These are phyloP conservation scores for Scytalidium lignicola DNA, from an alignment of 2,329 filamentous ascomycete genomes.

Conservation along the genomic window DNA sequence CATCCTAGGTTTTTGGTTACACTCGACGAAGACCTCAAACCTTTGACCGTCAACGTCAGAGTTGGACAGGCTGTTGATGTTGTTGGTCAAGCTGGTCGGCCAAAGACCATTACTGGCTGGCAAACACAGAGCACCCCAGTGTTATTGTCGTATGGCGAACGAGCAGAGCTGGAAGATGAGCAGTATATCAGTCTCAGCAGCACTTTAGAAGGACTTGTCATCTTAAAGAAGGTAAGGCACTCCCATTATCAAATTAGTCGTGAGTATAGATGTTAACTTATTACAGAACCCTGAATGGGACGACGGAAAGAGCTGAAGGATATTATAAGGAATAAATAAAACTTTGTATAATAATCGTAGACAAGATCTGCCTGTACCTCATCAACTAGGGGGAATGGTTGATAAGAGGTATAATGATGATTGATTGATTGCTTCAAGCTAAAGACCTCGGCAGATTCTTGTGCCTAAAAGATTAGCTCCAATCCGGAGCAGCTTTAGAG, in stretches of 20 bases:
- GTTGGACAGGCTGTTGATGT: slow-evolving; percentile 98
- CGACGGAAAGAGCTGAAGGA: slow-evolving; percentile 35
- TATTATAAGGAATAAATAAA: slow-evolving; percentile 17
- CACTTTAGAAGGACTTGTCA: slow-evolving; percentile 90
- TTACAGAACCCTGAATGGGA: slow-evolving; percentile 51
- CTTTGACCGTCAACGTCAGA: slow-evolving; percentile 89
- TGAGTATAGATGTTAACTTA: slow-evolving; percentile 4
- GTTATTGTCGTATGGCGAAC: slow-evolving; percentile 86
- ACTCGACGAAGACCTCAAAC: slow-evolving; percentile 89
- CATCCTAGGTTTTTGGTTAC: slow-evolving; percentile 95
- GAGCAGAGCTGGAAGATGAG: slow-evolving; percentile 95
- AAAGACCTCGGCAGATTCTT: too few relatives aligned
- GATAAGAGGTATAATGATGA: slow-evolving; percentile 7
- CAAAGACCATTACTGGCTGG: slow-evolving; percentile 99
- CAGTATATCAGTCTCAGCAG: slow-evolving; percentile 90
- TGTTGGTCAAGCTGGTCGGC: slow-evolving; percentile 91
- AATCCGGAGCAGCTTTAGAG: background rate
- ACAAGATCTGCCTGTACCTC: slow-evolving; percentile 15
- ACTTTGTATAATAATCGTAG: slow-evolving; percentile 28
- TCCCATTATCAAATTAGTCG: background rate
- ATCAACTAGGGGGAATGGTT: slow-evolving; percentile 24
- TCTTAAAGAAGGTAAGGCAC: slow-evolving; percentile 84
- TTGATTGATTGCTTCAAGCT: background rate
- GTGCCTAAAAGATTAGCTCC: background rate
- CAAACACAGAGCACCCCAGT: slow-evolving; percentile 99